phyloP scores from a whole-genome alignment of 106 monocot genomes.

The Cymbidium sinense region DNA sequence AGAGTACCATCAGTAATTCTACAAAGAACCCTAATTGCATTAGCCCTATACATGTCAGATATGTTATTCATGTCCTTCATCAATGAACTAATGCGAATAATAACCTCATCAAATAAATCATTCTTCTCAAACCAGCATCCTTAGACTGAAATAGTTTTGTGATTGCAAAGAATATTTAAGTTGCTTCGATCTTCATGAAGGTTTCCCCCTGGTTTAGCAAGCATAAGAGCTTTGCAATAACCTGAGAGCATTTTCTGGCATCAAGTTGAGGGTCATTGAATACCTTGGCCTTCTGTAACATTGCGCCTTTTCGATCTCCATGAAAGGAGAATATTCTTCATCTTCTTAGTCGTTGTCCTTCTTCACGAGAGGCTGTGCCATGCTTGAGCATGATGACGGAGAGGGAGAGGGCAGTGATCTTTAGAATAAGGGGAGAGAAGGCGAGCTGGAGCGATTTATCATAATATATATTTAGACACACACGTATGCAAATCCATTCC shows the following conservation, averaged over 20 bases:
- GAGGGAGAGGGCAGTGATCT: neutral
- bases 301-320: conserved; percentile 94
- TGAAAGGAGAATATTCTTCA: conserved; percentile 88
- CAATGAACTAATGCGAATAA: conserved; percentile 96
- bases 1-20: conserved; percentile 94
- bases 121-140: conserved; percentile 87
- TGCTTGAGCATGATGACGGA: conserved; percentile 4
- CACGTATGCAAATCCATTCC: no score
- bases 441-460: neutral
- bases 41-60: conserved; percentile 98
- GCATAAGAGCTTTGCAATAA: conserved; percentile 88
- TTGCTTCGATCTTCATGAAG: conserved; percentile 90
- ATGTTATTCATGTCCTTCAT: conserved; percentile 99
- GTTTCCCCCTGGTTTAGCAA: conserved; percentile 95
- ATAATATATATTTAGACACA: no score
- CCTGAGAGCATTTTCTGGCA: conserved; percentile 91
- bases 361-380: conserved; percentile 85
- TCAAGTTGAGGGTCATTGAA: conserved; percentile 98
- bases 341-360: conserved; percentile 82
- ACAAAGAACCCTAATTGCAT: conserved; percentile 96
- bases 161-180: conserved; percentile 93
- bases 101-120: conserved; percentile 98
- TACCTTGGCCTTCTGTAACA: conserved; percentile 92
- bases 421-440: neutral
- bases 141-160: conserved; percentile 97